These are phyloP conservation scores for Nyctanthes arbortristis DNA, from an alignment of 257 asterid genomes.

Conservation along the genomic window DNA sequence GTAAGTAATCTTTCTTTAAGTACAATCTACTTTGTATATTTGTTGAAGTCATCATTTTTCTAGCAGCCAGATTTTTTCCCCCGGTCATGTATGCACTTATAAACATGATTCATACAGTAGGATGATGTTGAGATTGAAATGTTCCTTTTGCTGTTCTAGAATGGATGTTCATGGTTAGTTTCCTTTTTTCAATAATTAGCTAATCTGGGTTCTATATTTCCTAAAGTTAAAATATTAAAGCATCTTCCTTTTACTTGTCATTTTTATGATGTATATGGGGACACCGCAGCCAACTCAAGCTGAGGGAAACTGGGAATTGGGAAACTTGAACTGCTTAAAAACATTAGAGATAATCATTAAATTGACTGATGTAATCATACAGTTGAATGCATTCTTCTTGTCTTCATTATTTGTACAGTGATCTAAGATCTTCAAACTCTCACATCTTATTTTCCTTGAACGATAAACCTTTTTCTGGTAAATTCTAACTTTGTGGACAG, in stretches of 20 bases:
- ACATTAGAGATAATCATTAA: neutral
- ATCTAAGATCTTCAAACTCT: neutral
- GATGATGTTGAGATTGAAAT: neutral
- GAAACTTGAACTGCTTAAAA: neutral
- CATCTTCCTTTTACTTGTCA: neutral
- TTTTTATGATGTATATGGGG: neutral
- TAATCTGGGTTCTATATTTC: neutral
- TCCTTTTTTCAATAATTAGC: neutral
- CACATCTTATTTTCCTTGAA: neutral
- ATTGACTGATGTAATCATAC: neutral
- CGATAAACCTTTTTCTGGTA: neutral
- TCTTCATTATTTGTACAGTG: neutral
- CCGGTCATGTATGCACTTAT: neutral
- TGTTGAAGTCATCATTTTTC: neutral
- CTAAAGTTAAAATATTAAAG: neutral
- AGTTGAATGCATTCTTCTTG: neutral
- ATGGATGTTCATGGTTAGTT: neutral
- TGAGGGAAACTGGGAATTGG: too few species aligned
- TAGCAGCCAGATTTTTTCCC: neutral
- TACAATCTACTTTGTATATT: neutral
- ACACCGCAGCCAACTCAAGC: neutral
- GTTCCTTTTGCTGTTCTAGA: neutral
- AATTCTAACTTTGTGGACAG: neutral
- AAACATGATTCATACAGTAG: neutral
- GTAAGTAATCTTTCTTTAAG: too few species aligned